Conservation (phyloP, 805 yeast species). For the Spathaspora passalidarum region DNA sequence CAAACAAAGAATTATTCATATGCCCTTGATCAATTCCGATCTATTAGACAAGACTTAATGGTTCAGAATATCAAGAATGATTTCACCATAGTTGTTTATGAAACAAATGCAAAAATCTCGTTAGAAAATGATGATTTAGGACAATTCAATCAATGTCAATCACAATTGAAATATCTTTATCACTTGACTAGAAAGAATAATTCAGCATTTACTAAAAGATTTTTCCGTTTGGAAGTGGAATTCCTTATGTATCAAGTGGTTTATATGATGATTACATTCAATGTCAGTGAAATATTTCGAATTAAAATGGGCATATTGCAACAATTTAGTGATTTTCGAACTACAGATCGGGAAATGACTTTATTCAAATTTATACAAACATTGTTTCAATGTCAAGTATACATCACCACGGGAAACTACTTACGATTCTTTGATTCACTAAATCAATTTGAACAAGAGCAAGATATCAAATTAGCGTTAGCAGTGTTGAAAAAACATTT, state of each 20-base stretch:
- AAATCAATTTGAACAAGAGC: conserved; percentile 8
- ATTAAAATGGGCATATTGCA: conserved; percentile 21
- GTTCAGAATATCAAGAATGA: conserved; percentile 83
- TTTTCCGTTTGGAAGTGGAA: conserved; percentile 44
- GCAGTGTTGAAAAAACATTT: conserved; percentile 40
- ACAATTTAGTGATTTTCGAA: conserved; percentile 6
- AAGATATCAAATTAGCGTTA: conserved; percentile 17
- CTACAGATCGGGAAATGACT: conserved; percentile 10
- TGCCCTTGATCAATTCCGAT: conserved; percentile 84
- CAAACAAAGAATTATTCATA: conserved; percentile 55
- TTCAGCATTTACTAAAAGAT: conserved; percentile 20
- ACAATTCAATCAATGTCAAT: conserved; percentile 92
- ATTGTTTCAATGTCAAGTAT: conserved; percentile 17
- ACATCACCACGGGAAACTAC: conserved; percentile 29
- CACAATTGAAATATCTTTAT: conserved; percentile 69
- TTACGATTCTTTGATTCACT: conserved; percentile 45
- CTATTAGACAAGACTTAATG: conserved; percentile 88
- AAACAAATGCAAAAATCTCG: conserved; percentile 84
- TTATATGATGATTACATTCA: conserved; percentile 72
- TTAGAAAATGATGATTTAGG: conserved; percentile 82
- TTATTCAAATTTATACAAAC: conserved; percentile 14
- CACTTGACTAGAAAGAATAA: conserved; percentile 29
- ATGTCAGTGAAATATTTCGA: conserved; percentile 52
- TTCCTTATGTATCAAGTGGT: conserved; percentile 70
- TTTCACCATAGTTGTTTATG: conserved; percentile 78